Conservation (phyloP, 345 rosid species). For the Hibiscus tridactylites region DNA sequence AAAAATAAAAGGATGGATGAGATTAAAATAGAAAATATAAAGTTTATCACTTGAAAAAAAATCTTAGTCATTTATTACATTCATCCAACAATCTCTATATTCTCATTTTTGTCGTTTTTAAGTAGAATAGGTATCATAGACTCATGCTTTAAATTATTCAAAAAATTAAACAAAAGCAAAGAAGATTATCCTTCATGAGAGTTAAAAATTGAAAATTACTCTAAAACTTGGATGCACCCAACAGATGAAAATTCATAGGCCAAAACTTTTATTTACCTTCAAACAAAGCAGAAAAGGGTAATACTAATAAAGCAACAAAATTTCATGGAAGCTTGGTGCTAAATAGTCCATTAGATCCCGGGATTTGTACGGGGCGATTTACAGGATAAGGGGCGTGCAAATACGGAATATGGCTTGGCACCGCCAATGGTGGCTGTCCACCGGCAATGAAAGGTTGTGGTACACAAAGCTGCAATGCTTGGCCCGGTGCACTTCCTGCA, state of each 20-base stretch:
- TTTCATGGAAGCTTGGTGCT: slow-evolving; percentile 38
- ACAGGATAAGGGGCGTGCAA: slow-evolving; percentile 39
- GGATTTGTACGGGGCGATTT: slow-evolving; percentile 24
- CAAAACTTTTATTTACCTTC: slow-evolving; percentile 3
- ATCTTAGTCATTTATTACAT: too few species aligned
- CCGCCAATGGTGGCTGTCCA: slow-evolving; percentile 35
- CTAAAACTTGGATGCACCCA: not conserved
- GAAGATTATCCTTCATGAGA: not conserved
- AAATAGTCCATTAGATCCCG: slow-evolving; percentile 33
- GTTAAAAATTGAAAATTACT: not conserved
- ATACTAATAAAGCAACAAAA: not conserved
- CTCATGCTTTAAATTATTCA: not conserved
- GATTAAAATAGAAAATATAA: too few species aligned
- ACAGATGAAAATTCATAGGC: not conserved
- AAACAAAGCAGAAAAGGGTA: not conserved
- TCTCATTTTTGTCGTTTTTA: too few species aligned
- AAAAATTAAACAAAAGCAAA: not conserved
- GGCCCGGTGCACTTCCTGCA: slow-evolving; percentile 32
- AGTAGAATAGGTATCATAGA: not conserved
- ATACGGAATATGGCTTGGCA: slow-evolving; percentile 31
- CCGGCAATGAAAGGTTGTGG: slow-evolving; percentile 34
- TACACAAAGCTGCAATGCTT: slow-evolving; percentile 32
- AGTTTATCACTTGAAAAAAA: too few species aligned
- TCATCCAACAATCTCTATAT: too few species aligned
- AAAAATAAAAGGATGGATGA: too few species aligned